phyloP scores from a whole-genome alignment of 2,329 filamentous ascomycete species.

The Neonectria magnoliae region DNA sequence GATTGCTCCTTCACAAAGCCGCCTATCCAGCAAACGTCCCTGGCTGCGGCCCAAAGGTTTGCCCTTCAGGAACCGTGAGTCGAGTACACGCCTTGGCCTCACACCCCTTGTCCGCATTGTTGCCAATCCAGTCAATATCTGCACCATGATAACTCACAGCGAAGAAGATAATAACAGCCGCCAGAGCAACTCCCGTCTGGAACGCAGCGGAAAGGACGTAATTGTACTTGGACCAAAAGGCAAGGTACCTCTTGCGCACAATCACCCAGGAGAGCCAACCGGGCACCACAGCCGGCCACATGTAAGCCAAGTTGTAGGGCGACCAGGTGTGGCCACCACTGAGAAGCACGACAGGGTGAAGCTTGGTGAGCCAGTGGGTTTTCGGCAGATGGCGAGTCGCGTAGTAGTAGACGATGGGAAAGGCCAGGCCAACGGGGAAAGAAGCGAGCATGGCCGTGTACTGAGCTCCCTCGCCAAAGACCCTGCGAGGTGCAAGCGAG shows the following conservation, averaged over 20 bases:
- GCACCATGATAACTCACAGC: conserved; percentile 52
- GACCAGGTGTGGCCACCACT: conserved; percentile 53
- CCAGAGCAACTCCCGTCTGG: conserved; percentile 56
- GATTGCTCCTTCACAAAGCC: neutral
- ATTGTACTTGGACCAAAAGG: conserved; percentile 61
- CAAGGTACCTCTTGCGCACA: conserved; percentile 54
- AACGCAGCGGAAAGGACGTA: conserved; percentile 60
- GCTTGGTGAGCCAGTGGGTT: conserved; percentile 49
- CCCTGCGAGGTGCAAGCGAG: conserved; percentile 49
- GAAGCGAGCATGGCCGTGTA: conserved; percentile 52
- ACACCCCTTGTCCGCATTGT: conserved; percentile 43
- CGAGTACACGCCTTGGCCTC: conserved; percentile 38
- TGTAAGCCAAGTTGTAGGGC: conserved; percentile 58
- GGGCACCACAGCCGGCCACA: conserved; percentile 58
- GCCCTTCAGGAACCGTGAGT: conserved; percentile 39
- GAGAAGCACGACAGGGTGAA: conserved; percentile 57
- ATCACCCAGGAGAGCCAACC: conserved; percentile 60
- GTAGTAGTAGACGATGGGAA: conserved; percentile 51
- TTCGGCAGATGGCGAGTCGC: conserved; percentile 48
- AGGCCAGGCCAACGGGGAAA: conserved; percentile 51
- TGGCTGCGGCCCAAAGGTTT: conserved; percentile 43
- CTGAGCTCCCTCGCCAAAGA: conserved; percentile 49
- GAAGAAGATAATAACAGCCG: conserved; percentile 62
- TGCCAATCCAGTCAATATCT: conserved; percentile 58
- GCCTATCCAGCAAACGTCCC: conserved; percentile 28